Evolutionary conservation across 106 monocot genomes (phyloP).

Genomic region (Dioscorea alata): DNA sequence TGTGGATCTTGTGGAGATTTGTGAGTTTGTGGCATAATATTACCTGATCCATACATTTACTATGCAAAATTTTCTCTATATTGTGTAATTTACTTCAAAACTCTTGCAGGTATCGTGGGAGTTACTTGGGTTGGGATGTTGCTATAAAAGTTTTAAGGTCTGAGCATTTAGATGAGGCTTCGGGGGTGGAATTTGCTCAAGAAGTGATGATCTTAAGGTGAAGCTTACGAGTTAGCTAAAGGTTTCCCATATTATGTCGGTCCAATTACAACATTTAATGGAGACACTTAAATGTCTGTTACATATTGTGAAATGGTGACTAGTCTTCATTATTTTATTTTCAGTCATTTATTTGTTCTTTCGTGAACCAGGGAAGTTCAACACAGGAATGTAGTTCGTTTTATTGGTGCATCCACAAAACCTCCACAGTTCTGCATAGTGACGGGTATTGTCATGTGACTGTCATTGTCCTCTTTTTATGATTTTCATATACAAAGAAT

Average conservation of each 20-base stretch:
- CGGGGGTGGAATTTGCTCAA: slow-evolving; percentile 60
- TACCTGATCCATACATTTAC: too few relatives aligned
- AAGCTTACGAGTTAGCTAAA: too few relatives aligned
- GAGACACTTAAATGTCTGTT: too few relatives aligned
- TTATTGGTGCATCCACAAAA: slow-evolving; percentile 69
- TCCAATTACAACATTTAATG: too few relatives aligned
- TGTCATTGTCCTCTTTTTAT: too few relatives aligned
- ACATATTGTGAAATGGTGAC: too few relatives aligned
- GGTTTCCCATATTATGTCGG: too few relatives aligned
- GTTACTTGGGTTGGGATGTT: slow-evolving; percentile 77
- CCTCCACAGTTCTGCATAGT: slow-evolving; percentile 59
- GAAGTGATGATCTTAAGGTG: slow-evolving; percentile 83
- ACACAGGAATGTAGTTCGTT: slow-evolving; percentile 70
- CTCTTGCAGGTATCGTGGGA: slow-evolving; percentile 65
- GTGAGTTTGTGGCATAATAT: slow-evolving; percentile 30
- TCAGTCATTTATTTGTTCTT: not conserved
- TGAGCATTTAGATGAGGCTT: slow-evolving; percentile 52
- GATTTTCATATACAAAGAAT: too few relatives aligned
- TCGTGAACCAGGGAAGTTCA: slow-evolving; percentile 51
- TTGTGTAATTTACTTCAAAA: not conserved
- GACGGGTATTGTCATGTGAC: slow-evolving; percentile 39
- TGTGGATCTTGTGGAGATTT: slow-evolving; percentile 78
- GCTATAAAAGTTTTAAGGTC: slow-evolving; percentile 79
- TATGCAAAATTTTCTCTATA: not conserved
- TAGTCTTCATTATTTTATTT: not conserved